Conservation (phyloP, 2,329 filamentous ascomycete species). For the Aspergillus phoenicis region DNA sequence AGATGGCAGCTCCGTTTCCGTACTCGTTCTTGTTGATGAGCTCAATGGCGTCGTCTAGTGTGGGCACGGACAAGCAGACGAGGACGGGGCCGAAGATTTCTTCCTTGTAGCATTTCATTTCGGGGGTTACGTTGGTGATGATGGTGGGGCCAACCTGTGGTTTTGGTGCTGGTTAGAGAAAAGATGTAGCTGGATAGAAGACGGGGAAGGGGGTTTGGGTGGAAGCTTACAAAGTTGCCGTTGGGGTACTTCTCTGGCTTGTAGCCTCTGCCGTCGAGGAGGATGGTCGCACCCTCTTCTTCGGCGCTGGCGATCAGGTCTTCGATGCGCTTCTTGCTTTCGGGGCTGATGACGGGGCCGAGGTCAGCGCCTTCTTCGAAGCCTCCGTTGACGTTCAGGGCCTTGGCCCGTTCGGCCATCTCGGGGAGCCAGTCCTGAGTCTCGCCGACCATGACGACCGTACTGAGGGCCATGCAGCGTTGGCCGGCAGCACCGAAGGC, state of each 20-base stretch:
- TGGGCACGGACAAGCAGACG: conserved; percentile 62
- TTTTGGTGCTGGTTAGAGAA: no score
- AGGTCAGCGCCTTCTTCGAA: conserved; percentile 65
- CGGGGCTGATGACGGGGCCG: conserved; percentile 65
- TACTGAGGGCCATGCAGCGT: conserved; percentile 70
- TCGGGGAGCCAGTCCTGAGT: conserved; percentile 67
- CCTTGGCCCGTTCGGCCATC: conserved; percentile 64
- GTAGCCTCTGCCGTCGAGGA: conserved; percentile 63
- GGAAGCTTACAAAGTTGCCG: conserved; percentile 62
- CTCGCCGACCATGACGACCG: conserved; percentile 65
- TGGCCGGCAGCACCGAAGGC: conserved; percentile 71
- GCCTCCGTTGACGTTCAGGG: conserved; percentile 62
- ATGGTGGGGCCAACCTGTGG: conserved; percentile 63
- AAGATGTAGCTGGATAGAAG: neutral
- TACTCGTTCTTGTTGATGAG: conserved; percentile 69
- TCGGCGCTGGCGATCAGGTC: conserved; percentile 63
- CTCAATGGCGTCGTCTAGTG: conserved; percentile 63
- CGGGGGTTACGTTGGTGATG: conserved; percentile 65
- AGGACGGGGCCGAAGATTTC: conserved; percentile 70
- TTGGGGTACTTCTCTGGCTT: conserved; percentile 66
- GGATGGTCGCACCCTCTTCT: conserved; percentile 64
- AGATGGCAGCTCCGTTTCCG: conserved; percentile 68
- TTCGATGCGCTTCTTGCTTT: conserved; percentile 66
- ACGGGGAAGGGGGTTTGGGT: neutral
- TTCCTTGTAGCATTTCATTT: conserved; percentile 68